Percentiles rank a stretch among this genome's conserved stretches.
phyloP scores from a whole-genome alignment of 169 alveolate genomes.

The Perkinsus marinus region DNA sequence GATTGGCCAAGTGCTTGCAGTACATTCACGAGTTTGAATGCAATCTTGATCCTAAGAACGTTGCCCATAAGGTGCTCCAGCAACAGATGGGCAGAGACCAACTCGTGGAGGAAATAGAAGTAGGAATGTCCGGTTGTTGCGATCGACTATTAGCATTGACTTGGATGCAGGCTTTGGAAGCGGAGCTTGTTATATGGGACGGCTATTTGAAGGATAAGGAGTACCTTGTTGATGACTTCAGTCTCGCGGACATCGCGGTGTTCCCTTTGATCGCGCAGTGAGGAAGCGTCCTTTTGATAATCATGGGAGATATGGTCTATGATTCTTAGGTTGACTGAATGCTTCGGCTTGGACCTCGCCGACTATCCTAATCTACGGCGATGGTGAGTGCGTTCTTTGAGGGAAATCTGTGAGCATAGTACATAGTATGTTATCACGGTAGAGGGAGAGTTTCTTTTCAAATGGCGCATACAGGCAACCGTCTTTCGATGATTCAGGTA shows the following conservation, averaged over 20 bases:
- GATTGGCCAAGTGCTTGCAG: neutral
- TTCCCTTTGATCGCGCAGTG: neutral
- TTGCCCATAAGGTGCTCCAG: neutral
- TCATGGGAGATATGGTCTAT: neutral
- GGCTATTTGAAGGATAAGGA: neutral
- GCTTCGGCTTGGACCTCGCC: neutral
- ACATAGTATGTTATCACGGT: neutral
- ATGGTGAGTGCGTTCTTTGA: neutral
- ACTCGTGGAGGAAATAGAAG: neutral
- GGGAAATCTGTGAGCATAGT: too few relatives aligned
- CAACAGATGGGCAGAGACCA: neutral
- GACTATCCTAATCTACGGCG: neutral
- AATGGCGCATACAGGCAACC: neutral
- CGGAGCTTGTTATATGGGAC: neutral
- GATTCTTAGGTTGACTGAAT: neutral
- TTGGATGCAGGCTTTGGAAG: neutral
- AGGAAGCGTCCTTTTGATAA: neutral
- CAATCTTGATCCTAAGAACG: neutral
- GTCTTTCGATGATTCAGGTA: neutral
- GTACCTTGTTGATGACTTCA: neutral
- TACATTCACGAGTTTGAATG: neutral
- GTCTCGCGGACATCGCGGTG: neutral
- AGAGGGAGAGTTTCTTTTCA: too few relatives aligned
- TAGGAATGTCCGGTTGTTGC: neutral
- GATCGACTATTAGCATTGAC: neutral